phyloP scores from a whole-genome alignment of 2,329 filamentous ascomycete genomes.

The Pseudogymnoascus sp. region DNA sequence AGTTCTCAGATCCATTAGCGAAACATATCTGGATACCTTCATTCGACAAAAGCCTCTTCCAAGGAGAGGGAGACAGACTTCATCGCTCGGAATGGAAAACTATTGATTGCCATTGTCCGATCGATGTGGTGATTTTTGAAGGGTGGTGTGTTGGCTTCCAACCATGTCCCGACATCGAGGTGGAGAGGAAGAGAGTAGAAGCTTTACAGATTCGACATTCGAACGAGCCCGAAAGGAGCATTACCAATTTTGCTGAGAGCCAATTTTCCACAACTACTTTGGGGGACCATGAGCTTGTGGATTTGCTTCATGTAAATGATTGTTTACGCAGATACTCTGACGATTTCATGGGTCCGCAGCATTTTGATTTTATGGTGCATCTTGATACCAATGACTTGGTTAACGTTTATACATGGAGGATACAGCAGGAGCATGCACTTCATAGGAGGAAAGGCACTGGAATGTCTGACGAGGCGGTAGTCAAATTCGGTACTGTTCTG shows the following conservation, averaged over 20 bases:
- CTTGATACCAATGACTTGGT: constrained; percentile 53
- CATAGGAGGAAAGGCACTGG: constrained; percentile 48
- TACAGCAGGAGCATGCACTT: constrained; percentile 55
- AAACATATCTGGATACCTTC: constrained; percentile 39
- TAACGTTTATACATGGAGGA: constrained; percentile 61
- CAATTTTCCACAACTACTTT: constrained; percentile 31
- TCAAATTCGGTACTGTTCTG: constrained; percentile 41
- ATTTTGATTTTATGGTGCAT: constrained; percentile 55
- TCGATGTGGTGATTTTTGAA: constrained; percentile 56
- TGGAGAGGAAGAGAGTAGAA: constrained; percentile 41
- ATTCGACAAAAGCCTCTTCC: constrained; percentile 59
- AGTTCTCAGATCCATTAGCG: background rate
- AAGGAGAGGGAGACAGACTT: constrained; percentile 55
- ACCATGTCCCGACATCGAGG: constrained; percentile 37
- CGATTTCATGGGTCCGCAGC: constrained; percentile 46
- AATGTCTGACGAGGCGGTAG: constrained; percentile 59
- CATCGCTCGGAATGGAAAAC: constrained; percentile 43
- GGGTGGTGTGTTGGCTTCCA: constrained; percentile 68
- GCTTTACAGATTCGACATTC: constrained; percentile 28
- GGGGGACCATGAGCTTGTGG: constrained; percentile 43
- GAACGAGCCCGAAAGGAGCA: background rate
- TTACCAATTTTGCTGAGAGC: background rate
- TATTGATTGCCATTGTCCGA: constrained; percentile 28
- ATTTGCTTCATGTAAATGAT: constrained; percentile 53
- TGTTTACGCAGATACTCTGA: constrained; percentile 43